Base-by-base conservation (phyloP, 768 basidiomycete genomes). In the Strobilomyces echinocephalus region DNA sequence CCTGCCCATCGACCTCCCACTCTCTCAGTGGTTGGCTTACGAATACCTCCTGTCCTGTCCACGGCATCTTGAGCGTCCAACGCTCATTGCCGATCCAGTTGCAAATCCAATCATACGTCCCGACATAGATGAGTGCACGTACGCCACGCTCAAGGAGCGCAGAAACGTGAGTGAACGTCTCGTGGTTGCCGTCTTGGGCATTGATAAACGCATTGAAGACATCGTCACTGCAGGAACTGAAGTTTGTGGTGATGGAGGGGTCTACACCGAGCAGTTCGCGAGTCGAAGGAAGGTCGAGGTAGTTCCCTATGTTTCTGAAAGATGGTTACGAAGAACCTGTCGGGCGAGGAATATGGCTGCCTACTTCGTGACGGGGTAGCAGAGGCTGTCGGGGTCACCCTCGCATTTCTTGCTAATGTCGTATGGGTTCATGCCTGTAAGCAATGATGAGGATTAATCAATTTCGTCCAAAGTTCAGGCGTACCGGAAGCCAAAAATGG, bases 21-120 rank as follows among this genome's bases (percentile, higher is more conserved):
- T 84, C 75, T 24, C 76, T 72, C 74, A 82, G 78, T 24, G 74
- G 69, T 15, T 74, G 73, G 15, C 58, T 63, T 2, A 65, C 67
- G 67, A 84, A 91, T 7, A 62, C 76, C 38, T 73, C 73, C 44
- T 75, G 69, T 3, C 86, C 86, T 43, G 78, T 79, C 91, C 91
- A 91, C 49, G 85, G 79, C 47, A 93, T 73, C 54, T 78, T 73
- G 46, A 88, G 79, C 8, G 85, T 80, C 90, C 90, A 91, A 39
- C 81, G 73, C 62, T 81, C 81, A 69, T 91, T 92, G 15, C 85
- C 83, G 28, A 88, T 70, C 81, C 82, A 87, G 64, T 89, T 88
- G 64, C 87, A 90, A 56, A 85, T 85, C 85, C 85, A 88, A 61
- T 88, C 85, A 57, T 84, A 85, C 41, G 81, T 85, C 18, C 87